Base-by-base conservation (phyloP, 2,329 filamentous ascomycete species). In the Aspergillus persii region DNA sequence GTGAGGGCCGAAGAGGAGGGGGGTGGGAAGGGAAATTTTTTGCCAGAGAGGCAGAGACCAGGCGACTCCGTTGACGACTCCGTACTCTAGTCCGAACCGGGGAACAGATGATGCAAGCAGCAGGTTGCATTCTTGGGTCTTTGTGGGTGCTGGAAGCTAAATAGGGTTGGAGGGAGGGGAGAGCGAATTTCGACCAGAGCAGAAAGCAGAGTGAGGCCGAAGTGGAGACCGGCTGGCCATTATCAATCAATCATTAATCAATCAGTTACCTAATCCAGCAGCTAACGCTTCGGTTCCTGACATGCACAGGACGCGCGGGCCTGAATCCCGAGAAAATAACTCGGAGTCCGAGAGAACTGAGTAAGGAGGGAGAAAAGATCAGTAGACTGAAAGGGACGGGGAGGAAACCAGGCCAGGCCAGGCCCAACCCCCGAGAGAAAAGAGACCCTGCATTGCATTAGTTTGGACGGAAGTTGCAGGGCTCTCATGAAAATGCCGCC, bases 181-280 rank as follows among this genome's bases (percentile, higher is more conserved):
- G 31, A 36, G 33, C 33, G 33, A 36, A 12, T 36, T 36, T 36
- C 7, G 36, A 41, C 12, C 12, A 41, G 36, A 41, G 36, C 36
- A 41, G 36, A 18, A n/a, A 15, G 36, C 12, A n/a, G 15, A 41
- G 36, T n/a, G 12, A 41, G 36, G 15, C 12, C 12, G 36, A 41
- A 41, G 36, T 41, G 36, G 36, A 6, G 12, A 41, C 12, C 15
- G 46, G n/a, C 15, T 29, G 47, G 9, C 29, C 46, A 33, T 44
- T 36, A 36, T 27, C 33, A 36, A 46, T 49, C 41, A 49, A 58
- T 58, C 56, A 61, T 58, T 56, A 61, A 58, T 61, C 48, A 58
- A 54, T 53, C 46, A 58, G 41, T 60, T 57, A 57, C 58, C 53
- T 46, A 60, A 56, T 41, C 36, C 15, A 41, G 36, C 36, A 41